These are phyloP conservation scores for Fraxinus albicans DNA, from an alignment of 305 asterid species.

Conservation along the genomic window DNA sequence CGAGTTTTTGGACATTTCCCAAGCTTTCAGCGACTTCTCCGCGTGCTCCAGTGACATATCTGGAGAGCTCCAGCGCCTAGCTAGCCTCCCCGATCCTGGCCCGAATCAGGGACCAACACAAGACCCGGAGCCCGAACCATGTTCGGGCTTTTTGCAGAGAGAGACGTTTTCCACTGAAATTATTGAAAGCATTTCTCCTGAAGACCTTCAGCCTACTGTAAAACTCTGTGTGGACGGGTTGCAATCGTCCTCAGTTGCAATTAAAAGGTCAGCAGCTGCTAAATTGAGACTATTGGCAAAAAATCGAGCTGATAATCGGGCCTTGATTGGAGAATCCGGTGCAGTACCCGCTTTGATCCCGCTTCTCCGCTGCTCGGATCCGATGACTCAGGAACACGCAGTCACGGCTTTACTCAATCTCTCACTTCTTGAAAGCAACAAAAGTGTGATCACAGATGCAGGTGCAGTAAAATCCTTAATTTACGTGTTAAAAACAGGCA, in stretches of 20 bases:
- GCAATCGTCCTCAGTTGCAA: constrained; percentile 35
- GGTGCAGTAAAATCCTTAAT: constrained; percentile 40
- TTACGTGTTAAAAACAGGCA: constrained; percentile 45
- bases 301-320: constrained; percentile 50
- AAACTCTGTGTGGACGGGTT: constrained; percentile 45
- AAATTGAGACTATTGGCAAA: constrained; percentile 45
- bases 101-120: neutral
- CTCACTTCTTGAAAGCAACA: constrained; percentile 42
- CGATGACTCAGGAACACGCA: constrained; percentile 45
- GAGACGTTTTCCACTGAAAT: constrained; percentile 51
- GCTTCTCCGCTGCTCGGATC: constrained; percentile 39
- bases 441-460: constrained; percentile 29
- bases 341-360: constrained; percentile 43
- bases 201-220: constrained; percentile 48
- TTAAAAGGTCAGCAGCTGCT: constrained; percentile 49
- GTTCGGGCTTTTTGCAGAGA: constrained; percentile 40
- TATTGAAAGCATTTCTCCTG: constrained; percentile 47
- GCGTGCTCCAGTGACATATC: neutral
- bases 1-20: neutral
- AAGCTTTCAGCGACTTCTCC: neutral
- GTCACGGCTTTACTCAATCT: constrained; percentile 44
- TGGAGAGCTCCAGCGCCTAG: neutral
- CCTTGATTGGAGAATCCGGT: constrained; percentile 45
- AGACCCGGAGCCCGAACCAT: constrained; percentile 29
- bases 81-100: neutral